Evolutionary conservation across 306 rosid species (phyloP).

Genomic region (Arachis hypogaea): DNA sequence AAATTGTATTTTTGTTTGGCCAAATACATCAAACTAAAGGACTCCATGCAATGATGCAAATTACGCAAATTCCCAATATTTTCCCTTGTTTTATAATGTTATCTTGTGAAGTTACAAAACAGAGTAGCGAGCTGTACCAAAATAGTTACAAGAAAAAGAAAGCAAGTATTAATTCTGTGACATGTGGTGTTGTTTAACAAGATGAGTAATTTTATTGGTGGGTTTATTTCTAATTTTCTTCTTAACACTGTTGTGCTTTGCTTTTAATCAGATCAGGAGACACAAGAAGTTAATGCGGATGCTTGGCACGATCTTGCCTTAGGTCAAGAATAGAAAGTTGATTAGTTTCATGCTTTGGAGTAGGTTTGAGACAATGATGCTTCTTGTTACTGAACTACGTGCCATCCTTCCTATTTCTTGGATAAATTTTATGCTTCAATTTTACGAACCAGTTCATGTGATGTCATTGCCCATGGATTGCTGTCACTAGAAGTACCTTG

Average conservation of each 20-base stretch:
- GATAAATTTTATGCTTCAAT: not conserved
- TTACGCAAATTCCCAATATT: too few species aligned
- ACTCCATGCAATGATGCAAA: not conserved
- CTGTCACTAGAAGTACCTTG: constrained; percentile 4
- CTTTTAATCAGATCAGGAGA: constrained; percentile 50
- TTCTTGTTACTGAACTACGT: constrained; percentile 7
- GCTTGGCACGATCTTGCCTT: constrained; percentile 61
- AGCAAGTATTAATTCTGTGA: not conserved
- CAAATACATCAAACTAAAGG: too few species aligned
- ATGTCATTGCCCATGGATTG: constrained; percentile 16
- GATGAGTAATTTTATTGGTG: constrained; percentile 12
- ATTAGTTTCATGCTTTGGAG: constrained; percentile 18
- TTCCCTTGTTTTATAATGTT: not conserved
- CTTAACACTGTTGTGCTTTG: constrained; percentile 5
- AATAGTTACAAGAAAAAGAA: constrained; percentile 15
- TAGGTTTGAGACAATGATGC: constrained; percentile 21
- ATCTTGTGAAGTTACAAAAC: constrained; percentile 12
- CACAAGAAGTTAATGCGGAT: constrained; percentile 49
- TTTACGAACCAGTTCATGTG: constrained; percentile 11
- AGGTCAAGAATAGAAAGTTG: constrained; percentile 42
- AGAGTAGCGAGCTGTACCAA: not conserved
- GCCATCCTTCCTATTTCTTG: not conserved
- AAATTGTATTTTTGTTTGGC: too few species aligned
- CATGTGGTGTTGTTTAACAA: not conserved
- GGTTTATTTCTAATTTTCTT: constrained; percentile 14